A percentile compares a stretch with the other conserved stretches of the same genome.
phyloP scores from a whole-genome alignment of 2,329 filamentous ascomycete species.

The Pyrenophora graminea region DNA sequence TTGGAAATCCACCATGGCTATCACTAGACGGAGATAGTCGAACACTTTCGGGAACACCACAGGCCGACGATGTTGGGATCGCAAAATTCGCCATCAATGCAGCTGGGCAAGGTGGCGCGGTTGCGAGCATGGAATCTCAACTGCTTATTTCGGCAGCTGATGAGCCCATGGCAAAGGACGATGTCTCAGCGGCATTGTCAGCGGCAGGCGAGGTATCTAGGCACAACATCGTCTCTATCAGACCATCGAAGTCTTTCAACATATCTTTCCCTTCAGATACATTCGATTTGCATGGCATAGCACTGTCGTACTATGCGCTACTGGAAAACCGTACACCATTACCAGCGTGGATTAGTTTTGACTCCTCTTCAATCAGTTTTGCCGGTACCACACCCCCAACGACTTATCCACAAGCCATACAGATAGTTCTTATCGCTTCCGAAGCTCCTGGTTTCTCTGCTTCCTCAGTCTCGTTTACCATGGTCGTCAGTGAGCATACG shows the following conservation, averaged over 20 bases:
- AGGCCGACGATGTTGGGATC: conserved; percentile 60
- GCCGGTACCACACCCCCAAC: conserved; percentile 70
- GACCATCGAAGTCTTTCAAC: conserved; percentile 42
- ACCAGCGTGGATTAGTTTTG: conserved; percentile 83
- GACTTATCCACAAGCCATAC: conserved; percentile 71
- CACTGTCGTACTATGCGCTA: conserved; percentile 74
- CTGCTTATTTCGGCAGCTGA: conserved; percentile 68
- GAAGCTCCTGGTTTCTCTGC: conserved; percentile 79
- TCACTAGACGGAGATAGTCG: conserved; percentile 63
- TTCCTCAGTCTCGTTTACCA: conserved; percentile 66
- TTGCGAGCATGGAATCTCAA: conserved; percentile 66
- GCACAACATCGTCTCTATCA: conserved; percentile 59
- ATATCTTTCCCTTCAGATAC: conserved; percentile 57
- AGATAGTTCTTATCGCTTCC: conserved; percentile 74
- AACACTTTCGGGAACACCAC: conserved; percentile 72
- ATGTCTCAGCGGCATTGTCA: conserved; percentile 63
- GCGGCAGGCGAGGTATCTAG: conserved; percentile 62
- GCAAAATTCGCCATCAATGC: conserved; percentile 70
- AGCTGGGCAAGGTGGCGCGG: conserved; percentile 66
- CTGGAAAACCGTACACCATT: conserved; percentile 78
- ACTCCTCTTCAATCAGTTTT: conserved; percentile 66
- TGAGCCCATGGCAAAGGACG: conserved; percentile 58
- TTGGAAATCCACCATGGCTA: conserved; percentile 72
- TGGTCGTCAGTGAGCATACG: conserved; percentile 72
- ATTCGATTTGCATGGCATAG: conserved; percentile 62